Conservation (phyloP, 225 moss, liverwort and hornwort genomes). For the Sphagnum tenellum region DNA sequence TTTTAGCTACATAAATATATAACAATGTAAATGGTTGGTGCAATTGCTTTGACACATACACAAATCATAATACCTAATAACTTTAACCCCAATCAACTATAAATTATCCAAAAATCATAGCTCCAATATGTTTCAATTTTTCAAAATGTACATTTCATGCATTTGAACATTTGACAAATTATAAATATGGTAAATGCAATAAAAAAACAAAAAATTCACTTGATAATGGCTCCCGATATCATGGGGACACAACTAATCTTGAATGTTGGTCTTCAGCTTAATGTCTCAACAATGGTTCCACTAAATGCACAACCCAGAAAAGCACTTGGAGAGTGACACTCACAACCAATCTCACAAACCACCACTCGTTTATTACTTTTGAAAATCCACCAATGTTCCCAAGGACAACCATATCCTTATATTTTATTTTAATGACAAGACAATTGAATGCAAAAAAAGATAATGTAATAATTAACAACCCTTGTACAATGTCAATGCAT, state of each 20-base stretch:
- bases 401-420: not conserved
- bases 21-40: not conserved
- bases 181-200: too few species aligned
- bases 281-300: constrained; percentile 59
- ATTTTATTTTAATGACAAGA: not conserved
- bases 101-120: constrained; percentile 71
- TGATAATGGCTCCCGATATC: constrained; percentile 65
- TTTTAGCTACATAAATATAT: not conserved
- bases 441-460: not conserved
- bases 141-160: too few species aligned
- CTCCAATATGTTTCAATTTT: constrained; percentile 35
- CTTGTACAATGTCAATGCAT: constrained; percentile 67
- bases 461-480: not conserved
- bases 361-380: too few species aligned
- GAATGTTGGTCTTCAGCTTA: constrained; percentile 62
- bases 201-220: constrained; percentile 14
- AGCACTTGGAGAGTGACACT: constrained; percentile 62
- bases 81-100: constrained; percentile 69
- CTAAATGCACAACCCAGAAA: constrained; percentile 74
- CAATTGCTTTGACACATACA: constrained; percentile 81
- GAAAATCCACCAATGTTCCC: too few species aligned
- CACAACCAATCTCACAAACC: constrained; percentile 39
- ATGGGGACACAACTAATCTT: constrained; percentile 70
- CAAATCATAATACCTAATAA: constrained; percentile 65
- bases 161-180: too few species aligned